phyloP scores from a whole-genome alignment of 345 rosid genomes.

The Citrus trifoliata region DNA sequence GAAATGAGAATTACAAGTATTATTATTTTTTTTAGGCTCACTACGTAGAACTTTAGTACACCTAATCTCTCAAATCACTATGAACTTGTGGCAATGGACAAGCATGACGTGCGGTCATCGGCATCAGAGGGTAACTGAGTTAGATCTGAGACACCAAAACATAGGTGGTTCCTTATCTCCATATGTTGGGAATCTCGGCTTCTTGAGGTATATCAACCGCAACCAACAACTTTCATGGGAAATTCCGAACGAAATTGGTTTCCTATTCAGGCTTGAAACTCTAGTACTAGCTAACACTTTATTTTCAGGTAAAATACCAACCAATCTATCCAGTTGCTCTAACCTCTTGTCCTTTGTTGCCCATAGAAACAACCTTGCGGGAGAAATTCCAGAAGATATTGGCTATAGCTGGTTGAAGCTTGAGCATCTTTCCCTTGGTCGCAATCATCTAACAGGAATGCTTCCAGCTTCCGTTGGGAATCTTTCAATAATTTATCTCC shows the following conservation, averaged over 20 bases:
- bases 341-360: neutral
- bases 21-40: no score
- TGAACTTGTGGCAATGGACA: neutral
- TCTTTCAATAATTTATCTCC: neutral
- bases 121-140: neutral
- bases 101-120: neutral
- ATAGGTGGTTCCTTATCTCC: neutral
- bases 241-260: conserved; percentile 13
- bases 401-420: neutral
- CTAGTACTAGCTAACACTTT: neutral
- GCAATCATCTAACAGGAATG: neutral
- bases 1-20: no score
- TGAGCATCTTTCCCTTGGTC: neutral
- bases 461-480: conserved; percentile 23
- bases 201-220: neutral
- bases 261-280: neutral
- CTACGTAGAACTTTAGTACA: no score
- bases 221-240: neutral
- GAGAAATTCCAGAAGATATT: conserved; percentile 8
- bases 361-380: neutral
- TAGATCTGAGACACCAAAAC: neutral
- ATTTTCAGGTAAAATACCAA: conserved; percentile 5
- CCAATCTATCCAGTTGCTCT: conserved; percentile 9
- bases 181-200: neutral
- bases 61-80: neutral